phyloP scores from a whole-genome alignment of 2,329 filamentous ascomycete genomes.

The Aspergillus pseudoglaucus region DNA sequence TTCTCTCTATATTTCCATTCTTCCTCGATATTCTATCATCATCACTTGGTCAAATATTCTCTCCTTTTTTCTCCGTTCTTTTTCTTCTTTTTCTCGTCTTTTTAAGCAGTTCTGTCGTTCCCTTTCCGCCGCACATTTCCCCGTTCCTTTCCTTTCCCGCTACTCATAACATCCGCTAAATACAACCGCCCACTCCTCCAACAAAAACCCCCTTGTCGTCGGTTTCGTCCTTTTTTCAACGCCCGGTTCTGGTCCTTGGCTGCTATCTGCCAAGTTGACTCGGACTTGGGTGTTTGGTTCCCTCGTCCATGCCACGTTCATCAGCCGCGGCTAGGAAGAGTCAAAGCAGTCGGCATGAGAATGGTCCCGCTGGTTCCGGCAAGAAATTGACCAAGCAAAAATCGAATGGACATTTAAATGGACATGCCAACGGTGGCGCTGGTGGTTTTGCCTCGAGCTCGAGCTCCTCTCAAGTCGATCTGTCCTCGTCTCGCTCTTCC shows the following conservation, averaged over 20 bases:
- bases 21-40: neutral
- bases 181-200: conserved; percentile 2
- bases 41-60: conserved; percentile 3
- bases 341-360: conserved; percentile 74
- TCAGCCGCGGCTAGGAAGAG: conserved; percentile 47
- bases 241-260: conserved; percentile 43
- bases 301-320: conserved; percentile 46
- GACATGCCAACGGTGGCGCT: conserved; percentile 37
- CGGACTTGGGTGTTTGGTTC: conserved; percentile 37
- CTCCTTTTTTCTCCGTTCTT: conserved; percentile 7
- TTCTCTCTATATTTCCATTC: conserved; percentile 5
- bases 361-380: conserved; percentile 73
- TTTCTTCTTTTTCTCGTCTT: conserved; percentile 7
- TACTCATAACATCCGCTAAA: no score
- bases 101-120: conserved; percentile 11
- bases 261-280: conserved; percentile 44
- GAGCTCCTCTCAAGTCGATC: conserved; percentile 33
- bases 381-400: conserved; percentile 59
- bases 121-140: conserved; percentile 7
- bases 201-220: conserved; percentile 13
- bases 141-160: conserved; percentile 4
- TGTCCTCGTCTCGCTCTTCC: conserved; percentile 33
- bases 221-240: conserved; percentile 15
- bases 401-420: conserved; percentile 51
- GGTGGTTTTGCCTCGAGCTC: conserved; percentile 27